Base-by-base conservation (phyloP, 192 early-diverging fungal genomes). In the Chytriomyces confervae region DNA sequence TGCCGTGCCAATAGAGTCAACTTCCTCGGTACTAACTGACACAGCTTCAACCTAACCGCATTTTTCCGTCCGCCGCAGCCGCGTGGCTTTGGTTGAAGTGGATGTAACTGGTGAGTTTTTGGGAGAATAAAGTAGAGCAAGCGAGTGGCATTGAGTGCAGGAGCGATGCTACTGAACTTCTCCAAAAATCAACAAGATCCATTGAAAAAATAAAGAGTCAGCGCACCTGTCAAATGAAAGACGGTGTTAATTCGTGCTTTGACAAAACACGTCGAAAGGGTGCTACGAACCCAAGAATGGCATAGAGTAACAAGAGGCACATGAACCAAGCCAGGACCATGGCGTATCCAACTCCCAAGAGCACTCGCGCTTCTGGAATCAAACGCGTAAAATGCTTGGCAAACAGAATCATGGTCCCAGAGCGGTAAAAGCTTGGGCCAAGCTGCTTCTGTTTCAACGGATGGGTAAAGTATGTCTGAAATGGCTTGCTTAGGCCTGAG, bases 401-500 rank as follows among this genome's bases (percentile, higher is more conserved):
- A 77, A 84, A 84, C 13, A 84, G 65, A 44, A 84, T 53, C 77
- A 84, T 84, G 6, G 83, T 84, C 18, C 77, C 80, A 6, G 83
- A 75, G 5, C 83, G 77, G 71, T 81, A 84, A 65, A 84, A 84
- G 5, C 80, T 61, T 16, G 83, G 83, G 23, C 77, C 77, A 57
- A 78, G 1, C 63, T 74, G 72, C 46, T 74, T 61, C 46, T 46
- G 1, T 20, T 69, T 69, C 5, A 62, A 20, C 60, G 62, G 48
- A 57, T 68, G 65, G 1, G 7, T 13, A n/a, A 66, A 50, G 36
- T 62, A 9, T 10, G 48, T 16, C 9, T 50, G 9, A 24, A 66
- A 46, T 4, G 63, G 43, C 20, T 11, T 48, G 47, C 36, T 36
- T 1, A 36, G 36, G 36, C 36, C 36, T 36, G 36, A 36, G 36